Evolutionary conservation across 164 flowering plant genomes (phyloP), one percentile per base, ranked within the genome.

Genomic region (Euptelea pleiosperma): DNA sequence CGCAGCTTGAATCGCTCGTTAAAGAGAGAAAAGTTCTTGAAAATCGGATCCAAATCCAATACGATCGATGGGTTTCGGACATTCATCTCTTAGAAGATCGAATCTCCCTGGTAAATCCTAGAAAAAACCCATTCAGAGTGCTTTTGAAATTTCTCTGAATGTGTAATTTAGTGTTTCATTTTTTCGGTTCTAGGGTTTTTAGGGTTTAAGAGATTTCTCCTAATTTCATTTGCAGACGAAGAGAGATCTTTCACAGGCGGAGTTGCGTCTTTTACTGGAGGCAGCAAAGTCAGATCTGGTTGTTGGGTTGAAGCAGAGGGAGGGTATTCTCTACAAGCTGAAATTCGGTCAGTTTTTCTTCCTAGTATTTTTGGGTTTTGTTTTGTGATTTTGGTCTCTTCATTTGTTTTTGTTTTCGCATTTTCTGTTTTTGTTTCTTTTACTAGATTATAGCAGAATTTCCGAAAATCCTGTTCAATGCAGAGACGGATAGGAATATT

Each of bases 321-420:
- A 84, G 47, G 62, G 74, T 50, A 61, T 48, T 19, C 47, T 71
- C 19, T 67, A 58, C 55, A 74, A 78, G 52, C 41, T 57, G 44
- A 82, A 69, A 67, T 68, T 73, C 61, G 96, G 96, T 86, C 10
- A 33, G 71, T n/a, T n/a, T n/a, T n/a, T n/a, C n/a, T 39, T 62
- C 8, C 6, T 12, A 24, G 8, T 2, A 50, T 65, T 31, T 4
- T 31, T 31, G 24, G 8, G 48, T 56, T 34, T 21, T 53, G n/a
- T n/a, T 31, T 8, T n/a, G n/a, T n/a, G n/a, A n/a, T 31, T 24
- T 26, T 29, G 21, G 43, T 9, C 18, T 26, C 16, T 2, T 11
- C 3, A 4, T 2, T 2, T 3, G n/a, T n/a, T n/a, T n/a, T n/a
- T n/a, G n/a, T n/a, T n/a, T n/a, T n/a, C n/a, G n/a, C n/a, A n/a